Percentiles rank a stretch among this genome's conserved stretches.
Conservation (phyloP, 768 basidiomycete genomes). For the Psilocybe cyanescens region DNA sequence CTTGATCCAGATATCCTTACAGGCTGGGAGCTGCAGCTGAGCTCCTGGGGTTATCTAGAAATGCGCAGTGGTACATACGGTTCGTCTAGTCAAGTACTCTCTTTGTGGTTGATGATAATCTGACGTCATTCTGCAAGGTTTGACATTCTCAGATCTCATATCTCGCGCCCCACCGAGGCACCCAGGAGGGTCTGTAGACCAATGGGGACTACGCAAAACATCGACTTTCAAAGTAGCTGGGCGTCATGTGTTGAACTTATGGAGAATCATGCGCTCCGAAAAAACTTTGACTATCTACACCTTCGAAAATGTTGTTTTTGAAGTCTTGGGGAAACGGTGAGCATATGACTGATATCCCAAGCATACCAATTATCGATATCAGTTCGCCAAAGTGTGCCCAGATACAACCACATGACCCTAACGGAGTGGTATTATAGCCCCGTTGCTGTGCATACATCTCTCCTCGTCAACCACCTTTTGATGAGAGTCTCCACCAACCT, state of each 20-base stretch:
- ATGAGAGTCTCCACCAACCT: conserved; percentile 71
- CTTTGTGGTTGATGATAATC: background rate
- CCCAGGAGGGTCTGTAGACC: conserved; percentile 40
- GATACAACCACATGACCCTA: conserved; percentile 64
- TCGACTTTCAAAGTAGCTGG: conserved; percentile 87
- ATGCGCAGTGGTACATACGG: conserved; percentile 68
- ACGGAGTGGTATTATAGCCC: conserved; percentile 70
- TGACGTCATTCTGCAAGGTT: conserved; percentile 46
- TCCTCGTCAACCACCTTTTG: conserved; percentile 65
- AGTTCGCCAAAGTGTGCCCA: conserved; percentile 64
- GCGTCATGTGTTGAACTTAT: conserved; percentile 90
- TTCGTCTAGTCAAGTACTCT: conserved; percentile 28
- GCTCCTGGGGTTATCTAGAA: conserved; percentile 90
- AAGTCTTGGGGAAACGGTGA: conserved; percentile 77
- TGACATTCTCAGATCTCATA: conserved; percentile 74
- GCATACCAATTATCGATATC: background rate
- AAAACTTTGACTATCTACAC: conserved; percentile 78
- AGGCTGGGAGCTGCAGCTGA: conserved; percentile 90
- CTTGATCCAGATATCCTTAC: conserved; percentile 91
- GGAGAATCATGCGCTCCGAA: conserved; percentile 91
- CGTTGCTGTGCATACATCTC: conserved; percentile 55
- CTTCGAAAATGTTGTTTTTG: conserved; percentile 88
- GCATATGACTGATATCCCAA: conserved; percentile 14
- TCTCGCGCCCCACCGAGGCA: conserved; percentile 69
- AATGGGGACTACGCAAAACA: conserved; percentile 75